Evolutionary conservation across 2,329 filamentous ascomycete genomes (phyloP).

Genomic region (Colletotrichum paranaense): DNA sequence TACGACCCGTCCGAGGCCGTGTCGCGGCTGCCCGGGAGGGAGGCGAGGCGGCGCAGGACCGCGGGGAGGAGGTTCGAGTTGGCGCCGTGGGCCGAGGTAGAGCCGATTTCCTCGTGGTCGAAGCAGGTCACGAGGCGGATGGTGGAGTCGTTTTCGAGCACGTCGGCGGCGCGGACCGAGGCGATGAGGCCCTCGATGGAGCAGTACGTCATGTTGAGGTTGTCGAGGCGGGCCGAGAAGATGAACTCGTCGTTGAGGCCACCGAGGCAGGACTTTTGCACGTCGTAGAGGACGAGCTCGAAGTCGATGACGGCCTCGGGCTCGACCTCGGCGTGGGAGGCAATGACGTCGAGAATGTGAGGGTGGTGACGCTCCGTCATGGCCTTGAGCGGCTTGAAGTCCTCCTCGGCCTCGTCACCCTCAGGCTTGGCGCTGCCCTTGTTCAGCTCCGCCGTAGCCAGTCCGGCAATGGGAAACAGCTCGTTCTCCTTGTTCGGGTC

Average conservation of each 20-base stretch:
- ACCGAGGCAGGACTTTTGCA: slow-evolving; percentile 88
- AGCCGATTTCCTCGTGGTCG: slow-evolving; percentile 98
- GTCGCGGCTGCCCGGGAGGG: slow-evolving; percentile 72
- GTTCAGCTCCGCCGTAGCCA: slow-evolving; percentile 90
- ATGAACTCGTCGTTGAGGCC: slow-evolving; percentile 94
- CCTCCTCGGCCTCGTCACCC: slow-evolving; percentile 57
- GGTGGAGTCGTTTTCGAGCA: slow-evolving; percentile 79
- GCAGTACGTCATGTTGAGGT: slow-evolving; percentile 96
- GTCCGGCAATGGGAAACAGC: slow-evolving; percentile 90
- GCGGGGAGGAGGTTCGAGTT: slow-evolving; percentile 91
- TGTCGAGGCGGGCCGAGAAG: slow-evolving; percentile 95
- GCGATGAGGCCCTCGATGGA: slow-evolving; percentile 86
- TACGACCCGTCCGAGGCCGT: slow-evolving; percentile 72
- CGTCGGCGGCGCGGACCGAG: slow-evolving; percentile 72
- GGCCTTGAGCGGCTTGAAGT: slow-evolving; percentile 80
- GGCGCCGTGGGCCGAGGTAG: slow-evolving; percentile 90
- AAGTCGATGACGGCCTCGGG: slow-evolving; percentile 87
- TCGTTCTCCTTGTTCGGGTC: slow-evolving; percentile 98
- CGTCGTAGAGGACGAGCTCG: slow-evolving; percentile 96
- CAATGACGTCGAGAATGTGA: slow-evolving; percentile 86
- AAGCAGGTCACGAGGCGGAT: slow-evolving; percentile 96
- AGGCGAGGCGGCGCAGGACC: slow-evolving; percentile 86
- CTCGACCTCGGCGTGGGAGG: slow-evolving; percentile 78
- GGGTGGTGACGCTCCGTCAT: slow-evolving; percentile 89
- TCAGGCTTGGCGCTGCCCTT: slow-evolving; percentile 60